Conservation (phyloP, 2,329 filamentous ascomycete species). For the Neonectria ditissima region DNA sequence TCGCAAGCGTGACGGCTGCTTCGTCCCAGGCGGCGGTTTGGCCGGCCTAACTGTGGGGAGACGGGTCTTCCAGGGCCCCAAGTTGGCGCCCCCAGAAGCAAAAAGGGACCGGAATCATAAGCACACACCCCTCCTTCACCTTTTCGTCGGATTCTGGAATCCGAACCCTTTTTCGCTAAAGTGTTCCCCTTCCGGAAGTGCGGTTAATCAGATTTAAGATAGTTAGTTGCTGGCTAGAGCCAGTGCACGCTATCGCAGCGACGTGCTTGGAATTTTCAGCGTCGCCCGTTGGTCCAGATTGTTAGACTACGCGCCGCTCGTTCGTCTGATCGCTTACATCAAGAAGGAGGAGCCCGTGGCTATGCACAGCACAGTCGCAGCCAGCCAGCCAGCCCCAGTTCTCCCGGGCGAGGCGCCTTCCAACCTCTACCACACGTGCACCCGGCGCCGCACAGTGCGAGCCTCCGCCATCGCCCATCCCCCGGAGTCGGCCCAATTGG, state of each 20-base stretch:
- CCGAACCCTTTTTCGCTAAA: constrained; percentile 28
- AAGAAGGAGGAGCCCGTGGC: neutral
- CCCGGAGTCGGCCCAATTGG: constrained; percentile 44
- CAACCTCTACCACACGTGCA: constrained; percentile 19
- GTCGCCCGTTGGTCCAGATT: neutral
- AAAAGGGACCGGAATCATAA: neutral
- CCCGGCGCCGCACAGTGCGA: constrained; percentile 36
- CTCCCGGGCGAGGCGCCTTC: constrained; percentile 20
- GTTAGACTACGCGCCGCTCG: neutral
- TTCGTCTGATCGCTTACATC: neutral
- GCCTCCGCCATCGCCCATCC: constrained; percentile 19
- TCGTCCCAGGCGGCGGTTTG: constrained; percentile 64
- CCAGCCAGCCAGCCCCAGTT: constrained; percentile 21
- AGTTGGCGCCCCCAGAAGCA: constrained; percentile 21
- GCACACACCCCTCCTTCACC: constrained; percentile 6
- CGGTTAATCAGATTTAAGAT: constrained; percentile 7
- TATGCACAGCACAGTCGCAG: neutral
- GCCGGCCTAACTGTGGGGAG: constrained; percentile 69
- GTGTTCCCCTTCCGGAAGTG: constrained; percentile 24
- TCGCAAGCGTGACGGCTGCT: constrained; percentile 44
- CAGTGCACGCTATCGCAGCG: neutral
- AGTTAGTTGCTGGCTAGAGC: neutral
- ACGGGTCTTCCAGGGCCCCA: constrained; percentile 22
- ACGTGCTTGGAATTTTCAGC: neutral
- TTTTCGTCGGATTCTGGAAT: constrained; percentile 3